Percentiles rank a stretch among this genome's conserved stretches.
These are phyloP conservation scores for Stachybotrys chlorohalonatus DNA, from an alignment of 2,329 filamentous ascomycete species.

Conservation along the genomic window DNA sequence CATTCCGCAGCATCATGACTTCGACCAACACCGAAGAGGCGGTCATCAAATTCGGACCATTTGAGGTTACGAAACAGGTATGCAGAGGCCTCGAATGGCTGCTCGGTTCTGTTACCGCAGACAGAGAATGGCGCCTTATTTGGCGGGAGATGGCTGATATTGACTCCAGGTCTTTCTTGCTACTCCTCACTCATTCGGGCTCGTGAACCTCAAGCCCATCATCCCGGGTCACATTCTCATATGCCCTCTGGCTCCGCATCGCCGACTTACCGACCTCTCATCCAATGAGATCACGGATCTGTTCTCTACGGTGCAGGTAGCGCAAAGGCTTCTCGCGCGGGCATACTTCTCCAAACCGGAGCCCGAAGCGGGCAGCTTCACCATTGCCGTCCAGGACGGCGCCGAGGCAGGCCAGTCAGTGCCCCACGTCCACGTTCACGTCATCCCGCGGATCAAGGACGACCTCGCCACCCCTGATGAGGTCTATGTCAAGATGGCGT, in stretches of 20 bases:
- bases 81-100: slow-evolving; percentile 6
- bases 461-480: slow-evolving; percentile 50
- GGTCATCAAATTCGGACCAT: slow-evolving; percentile 61
- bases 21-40: slow-evolving; percentile 12
- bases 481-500: slow-evolving; percentile 76
- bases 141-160: neutral
- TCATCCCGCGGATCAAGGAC: slow-evolving; percentile 64
- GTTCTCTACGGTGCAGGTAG: slow-evolving; percentile 75
- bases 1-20: slow-evolving; percentile 18
- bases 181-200: slow-evolving; percentile 70
- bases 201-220: slow-evolving; percentile 93
- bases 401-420: slow-evolving; percentile 87
- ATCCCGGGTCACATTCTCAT: slow-evolving; percentile 90
- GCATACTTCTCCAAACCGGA: slow-evolving; percentile 44
- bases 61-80: slow-evolving; percentile 68
- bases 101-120: too few relatives aligned
- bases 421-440: slow-evolving; percentile 84
- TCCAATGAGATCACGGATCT: slow-evolving; percentile 67
- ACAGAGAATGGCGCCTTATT: too few relatives aligned
- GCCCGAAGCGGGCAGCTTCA: slow-evolving; percentile 63
- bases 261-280: slow-evolving; percentile 67
- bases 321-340: slow-evolving; percentile 64
- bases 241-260: slow-evolving; percentile 61
- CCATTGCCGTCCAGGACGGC: slow-evolving; percentile 93
- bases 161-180: slow-evolving; percentile 68